phyloP scores from a whole-genome alignment of 208 protist genomes.

The Crithidia acanthocephali region DNA sequence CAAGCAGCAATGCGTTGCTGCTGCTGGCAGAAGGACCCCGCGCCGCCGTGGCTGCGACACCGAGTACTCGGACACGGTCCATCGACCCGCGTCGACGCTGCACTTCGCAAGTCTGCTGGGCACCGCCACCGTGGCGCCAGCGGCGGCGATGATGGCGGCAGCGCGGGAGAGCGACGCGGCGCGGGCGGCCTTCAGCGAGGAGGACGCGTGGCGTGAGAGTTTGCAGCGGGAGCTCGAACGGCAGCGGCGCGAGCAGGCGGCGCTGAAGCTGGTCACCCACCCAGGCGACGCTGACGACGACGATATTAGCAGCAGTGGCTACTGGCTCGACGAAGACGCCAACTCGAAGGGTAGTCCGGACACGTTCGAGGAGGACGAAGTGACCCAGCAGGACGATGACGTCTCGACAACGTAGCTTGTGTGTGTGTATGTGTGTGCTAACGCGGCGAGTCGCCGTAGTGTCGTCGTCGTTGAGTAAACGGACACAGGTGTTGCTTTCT shows the following conservation, averaged over 20 bases:
- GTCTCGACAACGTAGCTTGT: background rate
- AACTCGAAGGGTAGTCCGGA: constrained; percentile 12
- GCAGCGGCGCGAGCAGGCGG: constrained; percentile 32
- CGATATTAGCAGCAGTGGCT: constrained; percentile 30
- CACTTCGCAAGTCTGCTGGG: constrained; percentile 25
- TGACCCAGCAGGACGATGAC: constrained; percentile 12
- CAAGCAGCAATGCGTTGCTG: background rate
- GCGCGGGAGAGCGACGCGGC: constrained; percentile 16
- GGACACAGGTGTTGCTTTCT: no score
- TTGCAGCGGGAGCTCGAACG: constrained; percentile 37
- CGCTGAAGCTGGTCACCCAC: constrained; percentile 30
- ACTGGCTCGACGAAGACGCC: constrained; percentile 22
- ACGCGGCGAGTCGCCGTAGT: background rate
- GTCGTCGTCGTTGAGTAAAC: no score
- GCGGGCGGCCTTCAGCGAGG: constrained; percentile 29
- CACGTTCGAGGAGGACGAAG: constrained; percentile 27
- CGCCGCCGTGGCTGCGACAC: constrained; percentile 22
- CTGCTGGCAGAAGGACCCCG: background rate
- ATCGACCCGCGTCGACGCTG: background rate
- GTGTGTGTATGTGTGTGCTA: background rate
- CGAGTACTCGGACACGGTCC: constrained; percentile 20
- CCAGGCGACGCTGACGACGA: background rate
- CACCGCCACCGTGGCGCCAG: background rate
- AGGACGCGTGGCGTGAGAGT: constrained; percentile 34
- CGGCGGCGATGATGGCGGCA: background rate